Evolutionary conservation across 352 stramenopile species (phyloP), one percentile per base, ranked within the genome.

Genomic region (Phytophthora capsici): DNA sequence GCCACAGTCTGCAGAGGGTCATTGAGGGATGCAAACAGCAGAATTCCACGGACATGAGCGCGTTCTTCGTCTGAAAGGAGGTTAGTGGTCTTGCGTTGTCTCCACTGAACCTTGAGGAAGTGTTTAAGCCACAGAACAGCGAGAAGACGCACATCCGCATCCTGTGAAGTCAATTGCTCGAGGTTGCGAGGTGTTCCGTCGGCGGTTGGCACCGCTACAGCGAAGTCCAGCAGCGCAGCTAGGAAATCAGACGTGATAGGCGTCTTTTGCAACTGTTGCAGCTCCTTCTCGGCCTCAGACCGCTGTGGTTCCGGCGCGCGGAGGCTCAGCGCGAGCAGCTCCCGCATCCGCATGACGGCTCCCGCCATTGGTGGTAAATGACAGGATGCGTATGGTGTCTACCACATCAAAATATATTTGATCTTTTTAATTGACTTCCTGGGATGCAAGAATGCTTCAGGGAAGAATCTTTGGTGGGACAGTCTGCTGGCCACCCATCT

Each of bases 91-190:
- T 84, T 79, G 63, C 75, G 84, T 8, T 25, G 17, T 26, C 51
- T 64, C 73, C 73, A 81, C 57, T 88, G 79, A 38, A 64, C 55
- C 63, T 89, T 86, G 36, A 89, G 57, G 26, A 75, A 78, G 26
- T 94, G 78, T 66, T 95, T 95, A 47, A 95, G 76, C 84, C 86
- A 95, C 13, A 95, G 69, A 47, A 84, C 77, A 22, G 78, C 80
- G 43, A 91, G 63, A 14, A 95, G 73, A 41, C 84, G 81, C 65
- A 89, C 53, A 62, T 88, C 67, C 14, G 65, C 36, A 52, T 91
- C 82, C 25, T 83, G 28, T 0, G 59, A 41, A 0, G 43, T 41
- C 32, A 83, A 49, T 8, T 71, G 59, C 28, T 38, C 28, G n/a
- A 76, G 50, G 32, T 80, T 76, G 28, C 45, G 28, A 14, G 63